Evolutionary conservation across 768 basidiomycete species (phyloP), one percentile per base, ranked within the genome.

Genomic region (Strobilomyces echinocephalus): DNA sequence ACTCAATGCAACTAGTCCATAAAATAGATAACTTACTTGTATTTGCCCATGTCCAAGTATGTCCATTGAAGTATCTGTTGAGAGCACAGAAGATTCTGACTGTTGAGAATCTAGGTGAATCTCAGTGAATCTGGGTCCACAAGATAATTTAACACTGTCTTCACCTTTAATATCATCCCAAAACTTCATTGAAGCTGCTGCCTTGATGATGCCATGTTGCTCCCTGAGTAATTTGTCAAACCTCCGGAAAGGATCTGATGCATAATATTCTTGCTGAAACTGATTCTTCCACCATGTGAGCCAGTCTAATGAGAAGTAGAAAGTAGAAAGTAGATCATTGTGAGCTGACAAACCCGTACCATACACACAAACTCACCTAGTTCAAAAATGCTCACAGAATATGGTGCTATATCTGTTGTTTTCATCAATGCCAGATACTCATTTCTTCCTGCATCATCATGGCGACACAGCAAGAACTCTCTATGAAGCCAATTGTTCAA

Each of bases 391-490:
- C 46, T 9, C 11, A 46, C 33, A 1, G 31, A 46, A 38, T 54
- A 54, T 5, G 49, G 38, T 16, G 5, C 21, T 26, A 50, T 28
- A 12, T 24, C 24, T 15, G 7, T 9, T 10, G 21, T 8, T 34
- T 50, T 5, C 49, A 54, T 54, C 24, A 40, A 0, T 1, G 7
- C 1, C 9, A 28, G 5, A 12, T 50, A 50, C n/a, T 54, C 44
- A 3, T 8, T 34, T 12, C 48, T 50, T 45, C 48, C 53, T 6
- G 4, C 31, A 7, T 40, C 1, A 8, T 54, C 53, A 42, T 54
- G 49, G 3, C 14, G 16, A 26, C 49, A 54, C 5, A 54, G 21
- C 49, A 54, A 50, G 18, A 54, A 54, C 16, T 54, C 53, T 39
- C 49, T 54, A 8, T 54, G 43, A 10, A 54, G 53, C 53, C 53